Conservation (phyloP, 2,329 filamentous ascomycete species). For the Aureobasidium leucospermi region DNA sequence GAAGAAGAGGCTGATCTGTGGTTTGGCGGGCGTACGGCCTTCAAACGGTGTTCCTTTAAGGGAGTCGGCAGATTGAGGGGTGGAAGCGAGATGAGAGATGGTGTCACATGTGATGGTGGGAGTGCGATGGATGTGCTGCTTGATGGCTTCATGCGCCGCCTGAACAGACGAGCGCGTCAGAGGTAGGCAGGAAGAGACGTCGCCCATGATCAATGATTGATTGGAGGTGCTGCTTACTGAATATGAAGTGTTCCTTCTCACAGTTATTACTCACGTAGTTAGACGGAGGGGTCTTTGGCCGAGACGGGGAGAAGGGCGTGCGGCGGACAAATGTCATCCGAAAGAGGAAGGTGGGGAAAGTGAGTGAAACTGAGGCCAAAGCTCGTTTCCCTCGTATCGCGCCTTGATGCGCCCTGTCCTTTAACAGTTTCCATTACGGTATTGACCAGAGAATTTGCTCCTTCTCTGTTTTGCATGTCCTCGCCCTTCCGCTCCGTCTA, state of each 20-base stretch:
- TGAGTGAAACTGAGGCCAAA: background rate
- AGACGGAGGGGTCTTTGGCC: background rate
- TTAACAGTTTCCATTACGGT: conserved; percentile 1
- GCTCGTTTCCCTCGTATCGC: conserved; percentile 7
- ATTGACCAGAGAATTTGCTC: background rate
- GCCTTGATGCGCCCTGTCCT: background rate
- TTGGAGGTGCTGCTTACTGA: background rate
- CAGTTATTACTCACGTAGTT: background rate
- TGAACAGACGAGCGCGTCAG: conserved; percentile 67
- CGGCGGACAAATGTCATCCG: background rate
- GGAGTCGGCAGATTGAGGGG: conserved; percentile 50
- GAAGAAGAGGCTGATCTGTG: conserved; percentile 72
- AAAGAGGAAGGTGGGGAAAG: conserved; percentile 10
- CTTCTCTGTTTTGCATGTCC: background rate
- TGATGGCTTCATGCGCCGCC: conserved; percentile 65
- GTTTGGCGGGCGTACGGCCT: conserved; percentile 48
- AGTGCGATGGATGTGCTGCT: conserved; percentile 70
- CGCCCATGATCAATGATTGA: conserved; percentile 32
- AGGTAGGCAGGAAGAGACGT: conserved; percentile 44
- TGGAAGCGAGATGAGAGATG: conserved; percentile 67
- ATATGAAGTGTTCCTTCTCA: background rate
- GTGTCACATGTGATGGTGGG: conserved; percentile 75
- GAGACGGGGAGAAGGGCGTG: background rate
- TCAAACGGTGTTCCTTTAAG: conserved; percentile 52
- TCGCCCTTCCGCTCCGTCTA: background rate